Percentiles rank a stretch among this genome's conserved stretches.
These are phyloP conservation scores for Halocafeteria seosinensis DNA, from an alignment of 108 stramenopile species.

Conservation along the genomic window DNA sequence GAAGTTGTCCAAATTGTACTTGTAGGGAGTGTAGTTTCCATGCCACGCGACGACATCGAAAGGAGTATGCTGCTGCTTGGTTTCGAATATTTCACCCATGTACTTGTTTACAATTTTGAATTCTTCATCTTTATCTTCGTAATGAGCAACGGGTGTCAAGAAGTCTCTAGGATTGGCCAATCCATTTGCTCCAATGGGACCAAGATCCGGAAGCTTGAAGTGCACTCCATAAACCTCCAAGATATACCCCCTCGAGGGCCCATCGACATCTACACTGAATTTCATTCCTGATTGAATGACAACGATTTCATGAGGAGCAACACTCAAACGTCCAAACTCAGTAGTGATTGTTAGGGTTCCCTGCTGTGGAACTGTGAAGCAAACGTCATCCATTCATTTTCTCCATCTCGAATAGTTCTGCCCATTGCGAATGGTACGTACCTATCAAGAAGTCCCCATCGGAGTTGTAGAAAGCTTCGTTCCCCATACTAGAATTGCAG, in stretches of 20 bases:
- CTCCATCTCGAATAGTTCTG: too few species aligned
- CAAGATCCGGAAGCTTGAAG: constrained; percentile 68
- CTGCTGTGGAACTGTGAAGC: constrained; percentile 63
- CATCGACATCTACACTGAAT: constrained; percentile 44
- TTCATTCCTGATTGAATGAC: constrained; percentile 68
- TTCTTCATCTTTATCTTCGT: constrained; percentile 25
- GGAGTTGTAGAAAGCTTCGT: constrained; percentile 47
- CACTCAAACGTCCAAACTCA: constrained; percentile 51
- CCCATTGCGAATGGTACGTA: too few species aligned
- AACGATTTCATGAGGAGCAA: constrained; percentile 53
- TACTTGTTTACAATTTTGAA: constrained; percentile 52
- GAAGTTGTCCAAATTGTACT: constrained; percentile 63
- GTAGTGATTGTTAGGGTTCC: constrained; percentile 50
- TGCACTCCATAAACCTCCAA: constrained; percentile 65
- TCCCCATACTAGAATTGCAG: constrained; percentile 45
- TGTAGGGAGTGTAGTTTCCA: constrained; percentile 74
- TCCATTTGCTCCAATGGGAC: constrained; percentile 80
- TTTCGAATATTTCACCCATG: constrained; percentile 42
- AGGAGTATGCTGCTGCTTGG: constrained; percentile 40
- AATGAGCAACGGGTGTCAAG: constrained; percentile 51
- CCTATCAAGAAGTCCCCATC: constrained; percentile 84
- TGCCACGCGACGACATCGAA: constrained; percentile 87
- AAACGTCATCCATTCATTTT: too few species aligned
- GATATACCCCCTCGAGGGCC: constrained; percentile 59
- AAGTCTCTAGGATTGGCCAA: constrained; percentile 81